phyloP scores from a whole-genome alignment of 257 asterid species.

The Solanum virginianum region DNA sequence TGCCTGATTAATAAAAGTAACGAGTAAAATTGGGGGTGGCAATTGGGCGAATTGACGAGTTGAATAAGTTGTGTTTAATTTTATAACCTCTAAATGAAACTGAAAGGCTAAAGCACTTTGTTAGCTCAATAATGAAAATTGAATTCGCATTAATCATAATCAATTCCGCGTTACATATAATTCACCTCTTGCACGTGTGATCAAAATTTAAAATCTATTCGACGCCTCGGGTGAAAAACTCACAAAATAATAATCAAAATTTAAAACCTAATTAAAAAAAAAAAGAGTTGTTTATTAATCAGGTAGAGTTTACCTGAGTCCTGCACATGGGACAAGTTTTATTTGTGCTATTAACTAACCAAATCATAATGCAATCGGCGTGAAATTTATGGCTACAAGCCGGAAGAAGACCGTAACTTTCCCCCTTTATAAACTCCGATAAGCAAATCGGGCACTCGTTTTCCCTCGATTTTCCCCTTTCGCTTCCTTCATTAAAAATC shows the following conservation, averaged over 20 bases:
- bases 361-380: background rate
- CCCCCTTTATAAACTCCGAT: background rate
- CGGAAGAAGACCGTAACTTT: background rate
- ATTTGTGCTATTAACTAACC: background rate
- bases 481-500: background rate
- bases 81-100: rapidly evolving
- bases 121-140: background rate
- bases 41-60: no score
- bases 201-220: background rate
- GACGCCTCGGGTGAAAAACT: no score
- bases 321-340: background rate
- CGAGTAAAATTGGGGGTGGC: background rate
- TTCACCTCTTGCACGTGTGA: background rate
- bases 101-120: background rate
- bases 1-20: background rate
- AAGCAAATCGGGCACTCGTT: background rate
- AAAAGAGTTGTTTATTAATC: background rate
- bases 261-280: background rate
- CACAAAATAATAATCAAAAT: no score
- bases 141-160: background rate
- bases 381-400: background rate
- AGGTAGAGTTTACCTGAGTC: background rate
- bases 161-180: background rate
- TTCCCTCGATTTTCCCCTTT: background rate
- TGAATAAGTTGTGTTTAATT: no score